A percentile compares a stretch with the other conserved stretches of the same genome.
phyloP scores from a whole-genome alignment of 768 basidiomycete genomes.

The Lactarius deliciosus region DNA sequence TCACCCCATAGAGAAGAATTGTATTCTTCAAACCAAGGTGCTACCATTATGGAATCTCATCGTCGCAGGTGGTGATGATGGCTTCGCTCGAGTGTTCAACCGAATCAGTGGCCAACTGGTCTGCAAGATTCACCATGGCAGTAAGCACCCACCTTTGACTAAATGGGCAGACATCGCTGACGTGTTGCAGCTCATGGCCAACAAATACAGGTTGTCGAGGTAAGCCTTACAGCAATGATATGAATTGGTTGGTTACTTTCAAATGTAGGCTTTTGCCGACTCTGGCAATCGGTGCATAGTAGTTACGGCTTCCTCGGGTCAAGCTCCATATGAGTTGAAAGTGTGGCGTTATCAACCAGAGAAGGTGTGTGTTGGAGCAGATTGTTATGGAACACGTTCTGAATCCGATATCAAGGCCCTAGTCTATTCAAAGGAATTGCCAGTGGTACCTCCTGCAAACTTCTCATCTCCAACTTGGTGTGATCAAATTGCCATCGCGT shows the following conservation, averaged over 20 bases:
- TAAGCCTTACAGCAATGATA: too few species aligned
- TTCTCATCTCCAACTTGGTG: neutral
- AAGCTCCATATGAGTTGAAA: neutral
- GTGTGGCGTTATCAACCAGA: neutral
- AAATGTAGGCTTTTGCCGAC: constrained; percentile 5
- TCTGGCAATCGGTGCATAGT: neutral
- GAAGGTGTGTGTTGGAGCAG: too few species aligned
- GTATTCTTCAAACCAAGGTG: constrained; percentile 1
- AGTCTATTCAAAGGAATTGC: neutral
- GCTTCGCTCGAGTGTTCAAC: constrained; percentile 11
- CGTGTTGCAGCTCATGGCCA: neutral
- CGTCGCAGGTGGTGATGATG: constrained; percentile 4
- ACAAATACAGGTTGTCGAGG: too few species aligned
- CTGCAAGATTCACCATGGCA: constrained; percentile 6
- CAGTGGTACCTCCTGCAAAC: too few species aligned
- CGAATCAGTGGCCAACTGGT: constrained; percentile 14
- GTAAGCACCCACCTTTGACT: neutral
- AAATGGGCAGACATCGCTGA: neutral
- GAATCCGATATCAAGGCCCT: neutral
- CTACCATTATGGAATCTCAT: constrained; percentile 4
- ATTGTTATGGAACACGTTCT: neutral
- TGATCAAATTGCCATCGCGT: neutral
- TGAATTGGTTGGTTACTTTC: neutral
- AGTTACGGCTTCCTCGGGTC: neutral
- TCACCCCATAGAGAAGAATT: constrained; percentile 6